Evolutionary conservation across 306 rosid species (phyloP), one percentile per base, ranked within the genome.

Genomic region (Rosa persica): DNA sequence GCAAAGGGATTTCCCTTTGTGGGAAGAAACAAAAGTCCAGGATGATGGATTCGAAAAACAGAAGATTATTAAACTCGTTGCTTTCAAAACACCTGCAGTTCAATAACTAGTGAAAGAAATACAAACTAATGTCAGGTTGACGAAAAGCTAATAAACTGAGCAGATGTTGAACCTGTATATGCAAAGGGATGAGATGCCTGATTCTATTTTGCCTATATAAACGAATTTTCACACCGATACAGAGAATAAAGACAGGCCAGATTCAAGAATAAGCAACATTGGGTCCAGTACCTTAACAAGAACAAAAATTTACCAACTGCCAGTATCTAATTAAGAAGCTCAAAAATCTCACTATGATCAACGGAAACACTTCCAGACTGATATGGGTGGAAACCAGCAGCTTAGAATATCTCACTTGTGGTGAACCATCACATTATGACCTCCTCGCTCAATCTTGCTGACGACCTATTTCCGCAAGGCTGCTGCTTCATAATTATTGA

Each of bases 251-350:
- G 79, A 78, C 68, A 82, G 77, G 72, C 77, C 67, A 44, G 76
- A 75, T 39, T 57, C 48, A 77, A 78, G 81, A 85, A 77, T 81
- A 81, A 62, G 83, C 84, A 86, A 75, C 80, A 76, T 85, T 76
- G 20, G 75, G 80, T 83, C 75, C 89, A 83, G 80, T 66, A 84
- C 67, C 87, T 81, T 72, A 67, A 80, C 73, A 76, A 79, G 81
- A 78, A 88, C 83, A 90, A 86, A 84, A 84, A 81, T 76, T 79
- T 67, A 86, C 69, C 81, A 72, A 81, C 79, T 47, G 81, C 47
- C 67, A 83, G 78, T 75, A 86, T 87, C 89, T 85, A 86, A 75
- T 81, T 55, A 82, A 49, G 75, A 87, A 82, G 81, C 84, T 75
- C 83, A 79, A 70, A 72, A 64, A 12, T 64, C n/a, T 42, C 81